Evolutionary conservation across 495 filamentous ascomycete species (phyloP).

Genomic region (Neurospora sp.): DNA sequence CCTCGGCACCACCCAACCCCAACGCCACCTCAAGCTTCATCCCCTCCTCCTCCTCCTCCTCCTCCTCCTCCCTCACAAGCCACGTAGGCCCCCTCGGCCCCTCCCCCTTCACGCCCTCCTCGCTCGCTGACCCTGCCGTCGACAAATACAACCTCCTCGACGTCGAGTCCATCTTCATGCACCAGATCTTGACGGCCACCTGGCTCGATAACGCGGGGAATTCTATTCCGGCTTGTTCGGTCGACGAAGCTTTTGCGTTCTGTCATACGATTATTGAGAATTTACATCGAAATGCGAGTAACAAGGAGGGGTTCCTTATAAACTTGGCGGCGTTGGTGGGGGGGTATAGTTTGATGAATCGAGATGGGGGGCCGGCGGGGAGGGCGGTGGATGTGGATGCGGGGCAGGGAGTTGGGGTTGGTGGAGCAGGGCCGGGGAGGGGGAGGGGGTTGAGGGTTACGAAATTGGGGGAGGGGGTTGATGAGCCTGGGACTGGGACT

Average conservation of each 20-base stretch:
- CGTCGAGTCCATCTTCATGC: conserved; percentile 35
- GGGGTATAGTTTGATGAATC: conserved; percentile 32
- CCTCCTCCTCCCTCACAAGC: background rate
- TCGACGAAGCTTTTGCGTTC: conserved; percentile 40
- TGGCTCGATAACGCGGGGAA: conserved; percentile 35
- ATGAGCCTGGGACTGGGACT: conserved; percentile 16
- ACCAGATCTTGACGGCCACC: conserved; percentile 26
- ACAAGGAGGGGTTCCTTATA: conserved; percentile 41
- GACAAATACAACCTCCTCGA: conserved; percentile 40
- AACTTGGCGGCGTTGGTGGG: conserved; percentile 42
- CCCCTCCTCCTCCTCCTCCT: background rate
- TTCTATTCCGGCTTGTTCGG: conserved; percentile 23
- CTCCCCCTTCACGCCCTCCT: conserved; percentile 5
- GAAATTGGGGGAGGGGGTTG: conserved; percentile 28
- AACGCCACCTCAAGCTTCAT: background rate
- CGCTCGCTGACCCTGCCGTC: conserved; percentile 15
- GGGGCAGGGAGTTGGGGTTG: conserved; percentile 11
- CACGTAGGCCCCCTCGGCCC: background rate
- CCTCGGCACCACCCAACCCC: background rate
- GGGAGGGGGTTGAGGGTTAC: conserved; percentile 25
- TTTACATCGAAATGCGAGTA: conserved; percentile 29
- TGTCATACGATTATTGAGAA: conserved; percentile 35
- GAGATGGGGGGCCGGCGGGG: conserved; percentile 24
- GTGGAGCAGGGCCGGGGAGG: background rate
- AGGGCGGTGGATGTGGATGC: conserved; percentile 9